These are phyloP conservation scores for Aspergillus affinis DNA, from an alignment of 495 filamentous ascomycete species.

Conservation along the genomic window DNA sequence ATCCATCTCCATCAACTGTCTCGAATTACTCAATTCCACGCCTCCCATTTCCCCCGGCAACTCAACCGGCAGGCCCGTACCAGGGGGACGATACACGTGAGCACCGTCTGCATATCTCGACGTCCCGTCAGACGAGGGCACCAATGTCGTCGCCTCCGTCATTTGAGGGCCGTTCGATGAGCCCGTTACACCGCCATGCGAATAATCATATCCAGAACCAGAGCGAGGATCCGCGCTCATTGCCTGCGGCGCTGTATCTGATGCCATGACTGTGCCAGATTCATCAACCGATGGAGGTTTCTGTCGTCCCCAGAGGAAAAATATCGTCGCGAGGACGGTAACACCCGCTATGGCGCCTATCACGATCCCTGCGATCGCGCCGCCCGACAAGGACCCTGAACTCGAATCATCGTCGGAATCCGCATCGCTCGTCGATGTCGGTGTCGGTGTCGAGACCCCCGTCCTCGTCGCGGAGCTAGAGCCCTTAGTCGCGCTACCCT, in stretches of 20 bases:
- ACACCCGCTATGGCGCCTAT: constrained; percentile 37
- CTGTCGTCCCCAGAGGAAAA: constrained; percentile 29
- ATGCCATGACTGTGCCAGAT: background rate
- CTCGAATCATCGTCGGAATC: background rate
- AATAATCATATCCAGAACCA: background rate
- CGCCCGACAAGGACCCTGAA: constrained; percentile 15
- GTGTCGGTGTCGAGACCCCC: background rate
- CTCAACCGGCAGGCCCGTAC: background rate
- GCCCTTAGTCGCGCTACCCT: constrained; percentile 4
- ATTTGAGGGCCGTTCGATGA: background rate
- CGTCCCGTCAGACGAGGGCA: background rate
- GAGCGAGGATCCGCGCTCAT: background rate
- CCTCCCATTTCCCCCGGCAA: background rate
- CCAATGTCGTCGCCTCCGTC: background rate
- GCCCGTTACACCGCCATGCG: background rate
- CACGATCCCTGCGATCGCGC: constrained; percentile 35
- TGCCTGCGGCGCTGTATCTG: background rate
- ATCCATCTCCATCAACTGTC: constrained; percentile 9
- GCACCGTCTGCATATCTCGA: background rate
- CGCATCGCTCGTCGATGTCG: background rate
- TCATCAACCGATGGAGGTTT: background rate
- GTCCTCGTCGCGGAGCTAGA: background rate
- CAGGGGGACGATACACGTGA: background rate
- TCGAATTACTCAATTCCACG: constrained; percentile 1
- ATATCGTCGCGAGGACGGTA: constrained; percentile 37